A percentile compares a stretch with the other conserved stretches of the same genome.
These are phyloP conservation scores for Phytophthora meadii DNA, from an alignment of 352 stramenopile species.

Conservation along the genomic window DNA sequence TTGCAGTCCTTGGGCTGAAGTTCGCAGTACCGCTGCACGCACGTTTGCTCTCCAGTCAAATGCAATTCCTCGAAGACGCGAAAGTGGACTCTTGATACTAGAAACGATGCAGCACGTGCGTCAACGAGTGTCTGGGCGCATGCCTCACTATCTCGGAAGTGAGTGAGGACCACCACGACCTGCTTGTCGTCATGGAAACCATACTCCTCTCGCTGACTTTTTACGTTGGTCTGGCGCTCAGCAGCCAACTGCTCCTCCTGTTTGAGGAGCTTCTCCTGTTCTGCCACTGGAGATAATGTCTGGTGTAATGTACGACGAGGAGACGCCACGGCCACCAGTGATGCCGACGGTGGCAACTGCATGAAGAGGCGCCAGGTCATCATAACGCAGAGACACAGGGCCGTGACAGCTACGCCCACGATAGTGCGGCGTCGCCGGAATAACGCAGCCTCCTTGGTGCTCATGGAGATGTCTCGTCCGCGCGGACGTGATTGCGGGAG, in stretches of 20 bases:
- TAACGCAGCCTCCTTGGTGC: constrained; percentile 22
- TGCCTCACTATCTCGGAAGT: constrained; percentile 59
- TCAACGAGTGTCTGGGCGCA: constrained; percentile 67
- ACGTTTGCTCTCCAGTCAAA: constrained; percentile 64
- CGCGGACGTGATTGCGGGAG: constrained; percentile 52
- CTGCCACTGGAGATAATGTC: constrained; percentile 19
- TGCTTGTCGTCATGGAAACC: constrained; percentile 77
- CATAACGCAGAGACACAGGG: constrained; percentile 47
- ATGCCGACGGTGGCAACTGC: constrained; percentile 35
- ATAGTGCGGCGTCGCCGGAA: constrained; percentile 26
- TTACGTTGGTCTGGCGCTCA: constrained; percentile 18
- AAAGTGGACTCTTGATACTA: constrained; percentile 60
- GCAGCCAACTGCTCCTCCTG: constrained; percentile 19
- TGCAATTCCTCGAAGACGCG: constrained; percentile 80
- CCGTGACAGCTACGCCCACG: constrained; percentile 28
- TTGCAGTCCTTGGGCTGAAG: constrained; percentile 53
- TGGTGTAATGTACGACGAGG: constrained; percentile 38
- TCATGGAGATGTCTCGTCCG: constrained; percentile 5
- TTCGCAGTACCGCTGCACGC: constrained; percentile 68
- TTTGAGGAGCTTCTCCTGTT: constrained; percentile 26
- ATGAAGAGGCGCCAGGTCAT: constrained; percentile 52
- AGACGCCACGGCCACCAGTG: constrained; percentile 18
- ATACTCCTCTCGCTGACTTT: constrained; percentile 15
- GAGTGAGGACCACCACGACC: constrained; percentile 79
- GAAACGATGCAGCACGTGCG: constrained; percentile 47